Base-by-base conservation (phyloP, 2,329 filamentous ascomycete species). In the Colletotrichum scovillei region DNA sequence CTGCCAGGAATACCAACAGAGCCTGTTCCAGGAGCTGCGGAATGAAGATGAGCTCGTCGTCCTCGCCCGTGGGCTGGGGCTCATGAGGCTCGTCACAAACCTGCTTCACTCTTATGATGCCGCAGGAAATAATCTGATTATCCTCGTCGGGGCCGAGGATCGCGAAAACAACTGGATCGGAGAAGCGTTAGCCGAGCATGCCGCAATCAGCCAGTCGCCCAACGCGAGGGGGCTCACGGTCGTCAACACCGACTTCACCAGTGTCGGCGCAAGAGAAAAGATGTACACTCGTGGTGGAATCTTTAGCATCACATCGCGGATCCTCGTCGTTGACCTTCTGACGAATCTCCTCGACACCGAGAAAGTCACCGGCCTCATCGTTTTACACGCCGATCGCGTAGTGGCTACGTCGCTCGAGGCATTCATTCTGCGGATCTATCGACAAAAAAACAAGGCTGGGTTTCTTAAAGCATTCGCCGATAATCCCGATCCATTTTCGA, bases 391-490 rank as follows among this genome's bases (percentile, higher is more conserved):
- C 6, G 97, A 99, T 75, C 92, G 92, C 74, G 90, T 97, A 38
- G 85, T 95, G 28, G 94, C 95, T 16, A 98, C 95, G 0, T 97
- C 95, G 1, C 86, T 95, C 2, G 97, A 99, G 82, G 96, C 97
- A 7, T 99, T 99, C 82, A 98, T 99, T 74, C 86, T 98, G 72
- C 91, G 97, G 52, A 94, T 98, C 68, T 99, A 95, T 81, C 90
- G 97, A 73, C 96, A 98, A 84, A 94, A 94, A 86, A 99, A 99
- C 83, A 98, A 97, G 85, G 87, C 84, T 38, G 97, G 97, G 42
- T 98, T 99, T 77, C 87, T 99, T 38, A 99, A 99, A 80, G 97
- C 97, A 14, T 98, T 99, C 80, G 97, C 95, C 0, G 97, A 99
- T 81, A 94, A 92, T 42, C 96, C 97, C 0, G 95, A 98, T 79